A percentile compares a stretch with the other conserved stretches of the same genome.
Conservation (phyloP, 768 basidiomycete species). For the Mycena olivaceomarginata region DNA sequence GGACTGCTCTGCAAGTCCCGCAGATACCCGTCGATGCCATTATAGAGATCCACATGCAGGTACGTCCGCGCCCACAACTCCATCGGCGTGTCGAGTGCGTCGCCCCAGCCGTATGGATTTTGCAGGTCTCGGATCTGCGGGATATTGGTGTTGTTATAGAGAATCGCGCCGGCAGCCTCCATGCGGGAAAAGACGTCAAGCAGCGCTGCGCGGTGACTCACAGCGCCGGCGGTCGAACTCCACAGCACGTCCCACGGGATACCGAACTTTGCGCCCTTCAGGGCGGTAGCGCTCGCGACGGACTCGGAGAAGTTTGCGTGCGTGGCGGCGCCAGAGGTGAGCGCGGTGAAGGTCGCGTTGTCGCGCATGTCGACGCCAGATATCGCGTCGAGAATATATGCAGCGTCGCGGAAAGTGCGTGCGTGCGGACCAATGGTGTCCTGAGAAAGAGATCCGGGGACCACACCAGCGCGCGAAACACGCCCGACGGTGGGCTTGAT, state of each 20-base stretch:
- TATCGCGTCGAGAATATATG: conserved; percentile 30
- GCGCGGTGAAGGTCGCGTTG: conserved; percentile 21
- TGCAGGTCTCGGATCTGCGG: conserved; percentile 22
- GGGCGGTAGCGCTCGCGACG: not conserved
- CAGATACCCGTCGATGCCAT: conserved; percentile 27
- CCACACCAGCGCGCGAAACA: conserved; percentile 75
- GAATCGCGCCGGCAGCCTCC: conserved; percentile 5
- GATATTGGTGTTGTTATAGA: conserved; percentile 29
- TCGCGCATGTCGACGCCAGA: conserved; percentile 23
- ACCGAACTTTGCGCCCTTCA: conserved; percentile 11
- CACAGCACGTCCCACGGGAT: conserved; percentile 31
- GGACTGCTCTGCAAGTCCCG: not conserved
- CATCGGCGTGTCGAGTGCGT: conserved; percentile 29
- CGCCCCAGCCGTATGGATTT: conserved; percentile 28
- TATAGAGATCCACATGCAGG: conserved; percentile 32
- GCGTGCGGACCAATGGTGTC: conserved; percentile 68
- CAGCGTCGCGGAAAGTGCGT: conserved; percentile 18
- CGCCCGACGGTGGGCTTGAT: conserved; percentile 78
- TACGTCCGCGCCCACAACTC: conserved; percentile 32
- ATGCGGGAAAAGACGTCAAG: not conserved
- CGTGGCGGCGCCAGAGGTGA: conserved; percentile 17
- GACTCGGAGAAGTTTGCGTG: conserved; percentile 18
- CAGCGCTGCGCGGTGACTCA: conserved; percentile 23
- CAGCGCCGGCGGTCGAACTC: conserved; percentile 22
- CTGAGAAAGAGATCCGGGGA: conserved; percentile 74